Conservation (phyloP, 2,329 filamentous ascomycete genomes). For the Fusarium anguioides region DNA sequence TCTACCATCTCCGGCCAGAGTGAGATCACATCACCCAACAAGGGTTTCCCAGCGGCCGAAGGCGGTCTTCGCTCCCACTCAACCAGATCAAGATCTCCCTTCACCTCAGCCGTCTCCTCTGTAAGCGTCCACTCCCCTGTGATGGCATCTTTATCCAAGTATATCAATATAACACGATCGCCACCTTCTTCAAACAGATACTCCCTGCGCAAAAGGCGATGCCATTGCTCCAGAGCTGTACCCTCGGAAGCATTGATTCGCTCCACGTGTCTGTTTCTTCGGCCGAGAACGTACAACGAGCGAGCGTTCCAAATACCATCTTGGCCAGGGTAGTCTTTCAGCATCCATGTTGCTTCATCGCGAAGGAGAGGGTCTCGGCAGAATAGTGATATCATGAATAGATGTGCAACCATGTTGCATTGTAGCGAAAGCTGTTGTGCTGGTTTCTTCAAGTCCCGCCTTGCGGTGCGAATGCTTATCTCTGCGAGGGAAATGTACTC, state of each 20-base stretch:
- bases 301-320: slow-evolving; percentile 49
- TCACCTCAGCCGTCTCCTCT: slow-evolving; percentile 32
- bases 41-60: slow-evolving; percentile 23
- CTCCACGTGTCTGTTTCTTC: slow-evolving; percentile 46
- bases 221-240: slow-evolving; percentile 47
- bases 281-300: slow-evolving; percentile 44
- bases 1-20: slow-evolving; percentile 13
- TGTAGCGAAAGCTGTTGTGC: slow-evolving; percentile 44
- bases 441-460: slow-evolving; percentile 22
- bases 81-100: slow-evolving; percentile 16
- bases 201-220: slow-evolving; percentile 49
- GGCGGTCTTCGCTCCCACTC: slow-evolving; percentile 33
- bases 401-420: slow-evolving; percentile 40
- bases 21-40: slow-evolving; percentile 26
- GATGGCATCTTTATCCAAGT: slow-evolving; percentile 38
- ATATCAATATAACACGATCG: slow-evolving; percentile 48
- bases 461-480: slow-evolving; percentile 36
- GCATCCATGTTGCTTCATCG: slow-evolving; percentile 47
- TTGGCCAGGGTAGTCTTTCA: slow-evolving; percentile 50
- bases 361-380: slow-evolving; percentile 50
- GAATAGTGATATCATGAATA: slow-evolving; percentile 43
- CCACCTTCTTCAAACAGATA: slow-evolving; percentile 52
- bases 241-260: slow-evolving; percentile 44
- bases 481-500: slow-evolving; percentile 50
- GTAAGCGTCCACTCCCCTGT: slow-evolving; percentile 33